These are phyloP conservation scores for Trypanosoma mega DNA, from an alignment of 208 protist genomes.

Conservation along the genomic window DNA sequence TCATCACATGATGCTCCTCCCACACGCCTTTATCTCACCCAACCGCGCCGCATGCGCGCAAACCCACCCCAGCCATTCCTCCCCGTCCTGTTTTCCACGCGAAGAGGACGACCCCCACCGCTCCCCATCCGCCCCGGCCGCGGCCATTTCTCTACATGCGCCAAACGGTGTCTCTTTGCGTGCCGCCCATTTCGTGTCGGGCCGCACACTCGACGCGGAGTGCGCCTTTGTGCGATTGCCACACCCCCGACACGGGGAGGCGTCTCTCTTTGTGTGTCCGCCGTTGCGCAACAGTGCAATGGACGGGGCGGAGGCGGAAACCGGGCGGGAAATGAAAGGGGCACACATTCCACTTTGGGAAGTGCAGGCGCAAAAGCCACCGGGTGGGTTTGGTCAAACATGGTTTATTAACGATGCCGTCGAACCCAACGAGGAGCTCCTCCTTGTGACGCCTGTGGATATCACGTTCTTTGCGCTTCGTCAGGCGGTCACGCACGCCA, in stretches of 20 bases:
- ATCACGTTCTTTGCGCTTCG: conserved; percentile 59
- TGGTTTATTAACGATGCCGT: conserved; percentile 47
- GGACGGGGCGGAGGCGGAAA: neutral
- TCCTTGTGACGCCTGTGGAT: conserved; percentile 61
- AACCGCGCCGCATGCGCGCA: neutral
- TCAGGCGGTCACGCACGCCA: conserved; percentile 25
- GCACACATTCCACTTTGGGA: conserved; percentile 30
- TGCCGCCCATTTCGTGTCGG: neutral
- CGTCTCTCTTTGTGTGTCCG: conserved; percentile 41
- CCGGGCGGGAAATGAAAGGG: neutral
- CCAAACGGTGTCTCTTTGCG: neutral
- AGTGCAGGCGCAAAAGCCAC: conserved; percentile 43
- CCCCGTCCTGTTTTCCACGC: neutral
- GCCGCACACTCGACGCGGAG: neutral
- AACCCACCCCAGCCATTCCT: no score
- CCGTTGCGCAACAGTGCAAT: neutral
- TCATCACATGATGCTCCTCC: conserved; percentile 26
- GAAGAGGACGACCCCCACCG: neutral
- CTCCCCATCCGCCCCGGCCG: conserved; percentile 2
- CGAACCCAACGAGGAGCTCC: conserved; percentile 27
- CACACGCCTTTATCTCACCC: conserved; percentile 4
- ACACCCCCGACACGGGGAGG: conserved; percentile 65
- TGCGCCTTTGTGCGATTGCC: conserved; percentile 47
- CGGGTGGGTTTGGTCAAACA: conserved; percentile 51
- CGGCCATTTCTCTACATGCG: neutral